Evolutionary conservation across 2,329 filamentous ascomycete species (phyloP).

Genomic region (Penicillium palitans): DNA sequence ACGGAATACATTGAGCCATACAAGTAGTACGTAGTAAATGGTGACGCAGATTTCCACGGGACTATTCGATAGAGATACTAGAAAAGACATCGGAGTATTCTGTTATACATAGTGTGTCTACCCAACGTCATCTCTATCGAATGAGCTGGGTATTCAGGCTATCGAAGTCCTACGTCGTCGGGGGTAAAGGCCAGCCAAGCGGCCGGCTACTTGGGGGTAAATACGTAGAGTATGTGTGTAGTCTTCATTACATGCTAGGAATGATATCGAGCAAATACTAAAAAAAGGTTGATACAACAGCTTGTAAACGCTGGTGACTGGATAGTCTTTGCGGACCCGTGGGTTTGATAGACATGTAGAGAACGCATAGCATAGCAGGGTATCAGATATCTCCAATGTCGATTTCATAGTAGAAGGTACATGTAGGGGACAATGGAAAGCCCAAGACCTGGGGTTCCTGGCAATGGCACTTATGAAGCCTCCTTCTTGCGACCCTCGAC

Average conservation of each 20-base stretch:
- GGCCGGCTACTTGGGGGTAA: background rate
- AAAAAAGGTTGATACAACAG: background rate
- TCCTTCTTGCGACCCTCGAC: slow-evolving; percentile 63
- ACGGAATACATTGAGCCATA: background rate
- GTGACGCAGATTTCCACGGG: background rate
- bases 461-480: background rate
- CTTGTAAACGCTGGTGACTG: background rate
- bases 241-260: background rate
- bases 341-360: background rate
- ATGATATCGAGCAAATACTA: background rate
- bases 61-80: background rate
- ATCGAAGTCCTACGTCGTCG: background rate
- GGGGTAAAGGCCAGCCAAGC: background rate
- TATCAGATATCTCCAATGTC: background rate
- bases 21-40: background rate
- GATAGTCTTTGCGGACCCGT: background rate
- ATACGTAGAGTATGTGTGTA: background rate
- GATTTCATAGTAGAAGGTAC: background rate
- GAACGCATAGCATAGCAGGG: background rate
- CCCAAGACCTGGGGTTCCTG: background rate
- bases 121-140: background rate
- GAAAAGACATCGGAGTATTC: background rate
- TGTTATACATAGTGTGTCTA: background rate
- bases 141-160: background rate
- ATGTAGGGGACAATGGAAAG: background rate